A percentile compares a stretch with the other conserved stretches of the same genome.
Conservation (phyloP, 768 basidiomycete species). For the Lentinula guzmanii region DNA sequence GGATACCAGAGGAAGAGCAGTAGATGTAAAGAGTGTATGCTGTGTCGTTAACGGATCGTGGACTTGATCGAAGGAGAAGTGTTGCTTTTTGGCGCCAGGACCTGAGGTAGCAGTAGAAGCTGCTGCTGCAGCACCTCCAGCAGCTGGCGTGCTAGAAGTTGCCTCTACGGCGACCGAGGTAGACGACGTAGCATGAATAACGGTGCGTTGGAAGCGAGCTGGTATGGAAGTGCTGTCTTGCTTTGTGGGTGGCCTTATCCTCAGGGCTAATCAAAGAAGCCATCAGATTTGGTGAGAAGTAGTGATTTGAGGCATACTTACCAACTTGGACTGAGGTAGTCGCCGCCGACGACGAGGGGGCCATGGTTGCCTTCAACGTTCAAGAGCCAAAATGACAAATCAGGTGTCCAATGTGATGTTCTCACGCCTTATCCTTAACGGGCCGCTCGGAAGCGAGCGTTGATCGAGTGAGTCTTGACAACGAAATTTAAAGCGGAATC, state of each 20-base stretch:
- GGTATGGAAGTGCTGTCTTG: slow-evolving; percentile 87
- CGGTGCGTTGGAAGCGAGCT: slow-evolving; percentile 86
- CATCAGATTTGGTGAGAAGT: slow-evolving; percentile 3
- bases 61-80: slow-evolving; percentile 93
- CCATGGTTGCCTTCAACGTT: slow-evolving; percentile 7
- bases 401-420: neutral
- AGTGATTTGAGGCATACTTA: slow-evolving; percentile 33
- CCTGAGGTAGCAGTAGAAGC: slow-evolving; percentile 32
- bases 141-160: slow-evolving; percentile 42
- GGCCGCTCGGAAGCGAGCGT: neutral
- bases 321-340: slow-evolving; percentile 94
- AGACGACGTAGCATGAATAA: slow-evolving; percentile 71
- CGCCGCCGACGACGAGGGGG: slow-evolving; percentile 62
- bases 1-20: slow-evolving; percentile 78
- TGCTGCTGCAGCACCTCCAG: slow-evolving; percentile 44
- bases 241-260: slow-evolving; percentile 82
- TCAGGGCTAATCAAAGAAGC: slow-evolving; percentile 50
- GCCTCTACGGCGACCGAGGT: slow-evolving; percentile 84
- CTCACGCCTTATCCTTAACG: neutral
- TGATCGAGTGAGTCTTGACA: too few relatives aligned
- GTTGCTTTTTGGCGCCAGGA: slow-evolving; percentile 67
- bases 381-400: slow-evolving; percentile 3
- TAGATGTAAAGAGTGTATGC: slow-evolving; percentile 77
- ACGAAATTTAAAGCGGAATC: neutral
- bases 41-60: slow-evolving; percentile 83